Percentiles rank a stretch among this genome's conserved stretches.
phyloP scores from a whole-genome alignment of 768 basidiomycete genomes.

The Mycena chlorophos region DNA sequence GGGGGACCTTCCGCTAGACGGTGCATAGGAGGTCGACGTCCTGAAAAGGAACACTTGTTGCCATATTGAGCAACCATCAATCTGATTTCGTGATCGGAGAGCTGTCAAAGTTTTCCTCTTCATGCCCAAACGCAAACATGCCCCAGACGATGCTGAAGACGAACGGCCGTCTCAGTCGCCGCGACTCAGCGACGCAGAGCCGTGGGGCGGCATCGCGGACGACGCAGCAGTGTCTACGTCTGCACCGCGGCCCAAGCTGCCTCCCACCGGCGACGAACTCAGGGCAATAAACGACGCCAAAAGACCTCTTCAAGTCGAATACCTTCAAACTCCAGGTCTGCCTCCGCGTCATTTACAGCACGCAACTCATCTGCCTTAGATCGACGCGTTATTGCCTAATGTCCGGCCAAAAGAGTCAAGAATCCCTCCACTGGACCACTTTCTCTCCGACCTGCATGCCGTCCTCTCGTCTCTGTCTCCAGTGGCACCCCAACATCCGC shows the following conservation, averaged over 20 bases:
- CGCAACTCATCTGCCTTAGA: slow-evolving; percentile 43
- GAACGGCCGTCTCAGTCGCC: no score
- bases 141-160: no score
- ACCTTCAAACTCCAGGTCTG: slow-evolving; percentile 83
- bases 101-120: no score
- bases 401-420: slow-evolving; percentile 64
- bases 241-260: slow-evolving; percentile 42
- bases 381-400: slow-evolving; percentile 78
- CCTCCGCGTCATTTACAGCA: background rate
- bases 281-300: slow-evolving; percentile 70
- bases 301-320: slow-evolving; percentile 71
- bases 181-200: no score
- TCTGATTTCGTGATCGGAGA: no score
- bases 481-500: slow-evolving; percentile 60
- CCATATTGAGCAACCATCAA: no score
- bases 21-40: no score
- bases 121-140: no score
- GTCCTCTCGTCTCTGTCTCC: slow-evolving; percentile 61
- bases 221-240: background rate
- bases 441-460: slow-evolving; percentile 67
- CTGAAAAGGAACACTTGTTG: no score
- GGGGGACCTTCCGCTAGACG: no score
- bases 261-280: slow-evolving; percentile 71
- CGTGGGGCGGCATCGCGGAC: slow-evolving; percentile 48
- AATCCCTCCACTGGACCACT: slow-evolving; percentile 61